Percentiles rank a stretch among this genome's conserved stretches.
These are phyloP conservation scores for Marsdenia floribunda DNA, from an alignment of 257 asterid genomes.

Conservation along the genomic window DNA sequence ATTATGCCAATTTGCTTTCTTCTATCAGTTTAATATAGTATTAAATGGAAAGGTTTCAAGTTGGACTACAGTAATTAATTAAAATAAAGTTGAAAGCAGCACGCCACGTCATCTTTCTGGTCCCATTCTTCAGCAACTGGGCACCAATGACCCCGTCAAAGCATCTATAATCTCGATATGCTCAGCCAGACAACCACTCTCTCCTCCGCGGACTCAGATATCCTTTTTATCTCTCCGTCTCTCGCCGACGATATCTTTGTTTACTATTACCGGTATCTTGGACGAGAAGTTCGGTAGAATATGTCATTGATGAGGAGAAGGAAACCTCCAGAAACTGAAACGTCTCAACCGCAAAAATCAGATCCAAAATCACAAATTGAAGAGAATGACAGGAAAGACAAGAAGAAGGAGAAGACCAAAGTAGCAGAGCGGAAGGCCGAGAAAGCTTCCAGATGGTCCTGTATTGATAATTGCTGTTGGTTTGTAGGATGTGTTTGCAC, in stretches of 20 bases:
- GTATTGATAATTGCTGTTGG: conserved; percentile 84
- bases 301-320: conserved; percentile 52
- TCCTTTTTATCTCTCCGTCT: conserved; percentile 4
- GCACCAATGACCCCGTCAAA: conserved; percentile 14
- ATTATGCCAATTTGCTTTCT: too few species aligned
- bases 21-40: too few species aligned
- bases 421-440: conserved; percentile 22
- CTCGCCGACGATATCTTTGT: background rate
- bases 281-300: background rate
- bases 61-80: too few species aligned
- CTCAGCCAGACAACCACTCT: background rate
- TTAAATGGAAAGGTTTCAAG: too few species aligned
- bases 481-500: conserved; percentile 66
- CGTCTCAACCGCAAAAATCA: conserved; percentile 16
- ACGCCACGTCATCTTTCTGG: conserved; percentile 1
- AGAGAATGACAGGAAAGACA: conserved; percentile 14
- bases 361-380: conserved; percentile 27
- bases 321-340: conserved; percentile 34
- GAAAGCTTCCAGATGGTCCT: conserved; percentile 54
- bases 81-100: too few species aligned
- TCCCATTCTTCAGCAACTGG: background rate
- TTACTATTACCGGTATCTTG: background rate
- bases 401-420: conserved; percentile 28
- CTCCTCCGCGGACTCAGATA: too few species aligned
- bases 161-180: too few species aligned